phyloP scores from a whole-genome alignment of 148 eudicot species.

The Oxyria digyna region DNA sequence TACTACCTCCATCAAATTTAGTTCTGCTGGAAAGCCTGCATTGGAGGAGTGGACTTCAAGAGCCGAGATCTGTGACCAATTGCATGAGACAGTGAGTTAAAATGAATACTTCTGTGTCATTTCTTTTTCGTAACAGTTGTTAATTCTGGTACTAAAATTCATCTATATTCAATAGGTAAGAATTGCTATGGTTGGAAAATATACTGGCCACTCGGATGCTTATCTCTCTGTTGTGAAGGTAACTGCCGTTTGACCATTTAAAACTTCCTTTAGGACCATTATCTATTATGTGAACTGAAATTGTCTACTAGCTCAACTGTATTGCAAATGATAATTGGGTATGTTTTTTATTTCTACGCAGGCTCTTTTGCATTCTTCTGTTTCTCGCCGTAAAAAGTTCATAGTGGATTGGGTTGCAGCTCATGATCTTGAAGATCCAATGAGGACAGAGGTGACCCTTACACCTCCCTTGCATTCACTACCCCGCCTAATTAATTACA shows the following conservation, averaged over 20 bases:
- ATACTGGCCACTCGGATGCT: constrained; percentile 92
- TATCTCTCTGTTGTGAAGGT: constrained; percentile 93
- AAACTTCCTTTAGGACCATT: neutral
- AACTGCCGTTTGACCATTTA: neutral
- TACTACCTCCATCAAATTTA: constrained; percentile 11
- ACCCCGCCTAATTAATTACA: neutral
- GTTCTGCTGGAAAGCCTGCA: constrained; percentile 53
- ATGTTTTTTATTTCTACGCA: constrained; percentile 13
- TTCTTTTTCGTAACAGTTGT: neutral
- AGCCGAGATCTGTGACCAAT: constrained; percentile 51
- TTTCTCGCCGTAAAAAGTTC: constrained; percentile 58
- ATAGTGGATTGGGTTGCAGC: constrained; percentile 79
- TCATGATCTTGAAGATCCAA: constrained; percentile 75
- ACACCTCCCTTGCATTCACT: neutral
- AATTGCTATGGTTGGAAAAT: constrained; percentile 98
- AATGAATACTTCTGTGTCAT: neutral
- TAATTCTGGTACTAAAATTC: neutral
- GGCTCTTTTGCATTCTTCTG: constrained; percentile 96
- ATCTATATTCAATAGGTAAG: constrained; percentile 43
- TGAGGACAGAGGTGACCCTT: constrained; percentile 51
- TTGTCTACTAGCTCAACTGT: too few relatives aligned
- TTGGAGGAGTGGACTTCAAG: constrained; percentile 55
- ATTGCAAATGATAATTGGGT: neutral
- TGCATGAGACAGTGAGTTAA: constrained; percentile 55
- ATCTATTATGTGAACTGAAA: too few relatives aligned